Base-by-base conservation (phyloP, 495 filamentous ascomycete genomes). In the Xylaria flabelliformis region DNA sequence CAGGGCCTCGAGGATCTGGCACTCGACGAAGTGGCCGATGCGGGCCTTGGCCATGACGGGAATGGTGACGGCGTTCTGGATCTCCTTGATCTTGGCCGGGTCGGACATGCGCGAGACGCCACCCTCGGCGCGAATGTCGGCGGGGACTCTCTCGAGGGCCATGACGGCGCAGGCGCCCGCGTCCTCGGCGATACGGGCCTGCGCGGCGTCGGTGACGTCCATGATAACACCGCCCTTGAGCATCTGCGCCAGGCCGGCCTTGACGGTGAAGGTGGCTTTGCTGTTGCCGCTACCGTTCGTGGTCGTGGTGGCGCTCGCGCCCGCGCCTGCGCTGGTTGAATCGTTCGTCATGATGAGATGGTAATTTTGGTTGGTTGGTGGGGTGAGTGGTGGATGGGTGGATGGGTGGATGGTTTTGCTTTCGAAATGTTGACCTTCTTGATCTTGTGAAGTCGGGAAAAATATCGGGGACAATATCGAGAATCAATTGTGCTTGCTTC, bases 1-100 rank as follows among this genome's bases (percentile, higher is more conserved):
- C 62, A 99, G 88, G 66, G 93, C 90, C 86, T 98, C 92, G 70
- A 99, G 91, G 85, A 99, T 97, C 92, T 96, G 95, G 86, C 95
- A 98, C 85, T 99, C 96, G 73, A 97, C 94, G 74, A 98, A 93
- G 83, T 99, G 96, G 32, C 96, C 96, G 79, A 99, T 99, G 81
- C 96, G 91, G 21, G 95, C 96, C 85, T 99, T 99, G 26, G 96
- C 96, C 96, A 99, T 99, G 81, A 99, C 97, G 72, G 96, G 96
- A 73, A 98, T 98, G 19, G 96, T 98, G n/a, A 99, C 96, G 42
- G 94, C 89, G 8, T 88, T 90, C 91, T 97, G 97, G 78, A 99
- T 99, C 81, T 95, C 94, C 82, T 92, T 92, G 87, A 99, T 97
- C 91, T 98, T 94, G 74, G 85, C 82, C 10, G 96, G 96, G 85